Evolutionary conservation across 164 flowering plant species (phyloP).

Genomic region (Vitis rotundifolia): DNA sequence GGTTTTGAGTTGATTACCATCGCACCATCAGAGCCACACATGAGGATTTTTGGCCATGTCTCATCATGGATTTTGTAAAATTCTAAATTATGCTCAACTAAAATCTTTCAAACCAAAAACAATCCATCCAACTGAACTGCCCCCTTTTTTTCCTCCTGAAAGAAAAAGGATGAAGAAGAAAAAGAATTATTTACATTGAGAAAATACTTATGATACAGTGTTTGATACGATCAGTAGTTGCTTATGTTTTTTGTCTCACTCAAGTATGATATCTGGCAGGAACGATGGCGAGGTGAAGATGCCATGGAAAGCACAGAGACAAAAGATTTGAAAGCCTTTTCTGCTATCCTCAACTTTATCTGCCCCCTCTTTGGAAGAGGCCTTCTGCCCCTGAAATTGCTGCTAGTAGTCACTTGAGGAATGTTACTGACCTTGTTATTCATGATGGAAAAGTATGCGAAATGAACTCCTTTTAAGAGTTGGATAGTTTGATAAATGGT

Average conservation of each 20-base stretch:
- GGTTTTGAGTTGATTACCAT: too few relatives aligned
- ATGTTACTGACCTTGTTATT: slow-evolving; percentile 31
- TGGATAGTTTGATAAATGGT: slow-evolving; percentile 2
- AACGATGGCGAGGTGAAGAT: slow-evolving; percentile 24
- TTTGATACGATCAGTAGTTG: not conserved
- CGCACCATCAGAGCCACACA: too few relatives aligned
- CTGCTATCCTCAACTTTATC: slow-evolving; percentile 57
- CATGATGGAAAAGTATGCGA: slow-evolving; percentile 16
- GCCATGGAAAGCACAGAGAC: slow-evolving; percentile 40
- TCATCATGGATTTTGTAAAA: not conserved
- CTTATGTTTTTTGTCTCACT: slow-evolving; percentile 2
- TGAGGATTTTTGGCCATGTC: too few relatives aligned
- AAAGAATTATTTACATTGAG: not conserved
- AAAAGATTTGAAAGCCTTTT: slow-evolving; percentile 47
- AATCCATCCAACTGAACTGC: not conserved
- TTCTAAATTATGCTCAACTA: not conserved
- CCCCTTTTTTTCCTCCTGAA: not conserved
- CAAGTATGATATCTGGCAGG: slow-evolving; percentile 6
- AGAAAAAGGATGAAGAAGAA: not conserved
- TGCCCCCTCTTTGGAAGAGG: slow-evolving; percentile 58
- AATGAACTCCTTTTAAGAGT: not conserved
- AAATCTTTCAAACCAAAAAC: not conserved
- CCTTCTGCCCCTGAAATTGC: slow-evolving; percentile 19
- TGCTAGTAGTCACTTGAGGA: slow-evolving; percentile 18
- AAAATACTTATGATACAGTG: not conserved